phyloP scores from a whole-genome alignment of 2,329 filamentous ascomycete species.

The Orbilia brochopaga region DNA sequence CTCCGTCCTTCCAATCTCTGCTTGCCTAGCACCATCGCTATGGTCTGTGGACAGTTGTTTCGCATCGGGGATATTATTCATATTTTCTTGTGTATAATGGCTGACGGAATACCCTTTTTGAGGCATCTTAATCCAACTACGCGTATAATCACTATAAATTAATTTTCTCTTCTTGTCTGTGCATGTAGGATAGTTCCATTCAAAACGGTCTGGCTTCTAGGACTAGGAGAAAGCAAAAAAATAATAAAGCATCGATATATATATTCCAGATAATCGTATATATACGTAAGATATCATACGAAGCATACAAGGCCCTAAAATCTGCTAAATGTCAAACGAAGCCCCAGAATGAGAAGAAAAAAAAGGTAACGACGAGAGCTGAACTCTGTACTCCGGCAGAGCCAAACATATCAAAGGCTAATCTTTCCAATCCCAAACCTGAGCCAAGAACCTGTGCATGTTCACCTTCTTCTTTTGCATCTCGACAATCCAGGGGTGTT shows the following conservation, averaged over 20 bases:
- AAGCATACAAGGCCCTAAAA: neutral
- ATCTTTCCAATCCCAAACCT: conserved; percentile 96
- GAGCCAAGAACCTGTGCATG: conserved; percentile 90
- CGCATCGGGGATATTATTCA: too few relatives aligned
- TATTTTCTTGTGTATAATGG: too few relatives aligned
- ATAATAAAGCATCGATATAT: conserved; percentile 3
- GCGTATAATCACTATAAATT: conserved; percentile 9
- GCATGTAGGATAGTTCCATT: neutral
- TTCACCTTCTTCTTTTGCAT: conserved; percentile 97
- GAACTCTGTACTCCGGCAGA: neutral
- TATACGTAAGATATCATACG: neutral
- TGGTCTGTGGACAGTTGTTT: too few relatives aligned
- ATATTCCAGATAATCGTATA: conserved; percentile 1
- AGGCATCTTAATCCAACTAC: too few relatives aligned
- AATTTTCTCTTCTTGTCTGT: neutral
- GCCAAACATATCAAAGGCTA: conserved; percentile 55
- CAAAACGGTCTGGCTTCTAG: neutral
- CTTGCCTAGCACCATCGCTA: too few relatives aligned
- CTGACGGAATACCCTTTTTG: too few relatives aligned
- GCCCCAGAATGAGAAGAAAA: neutral
- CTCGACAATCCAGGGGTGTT: conserved; percentile 98
- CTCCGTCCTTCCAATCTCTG: too few relatives aligned
- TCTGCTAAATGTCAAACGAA: conserved; percentile 6
- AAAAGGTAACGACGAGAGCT: conserved; percentile 3
- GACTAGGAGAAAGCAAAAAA: neutral